Conservation (phyloP, 2,329 filamentous ascomycete species). For the Diaporthe humulicola region DNA sequence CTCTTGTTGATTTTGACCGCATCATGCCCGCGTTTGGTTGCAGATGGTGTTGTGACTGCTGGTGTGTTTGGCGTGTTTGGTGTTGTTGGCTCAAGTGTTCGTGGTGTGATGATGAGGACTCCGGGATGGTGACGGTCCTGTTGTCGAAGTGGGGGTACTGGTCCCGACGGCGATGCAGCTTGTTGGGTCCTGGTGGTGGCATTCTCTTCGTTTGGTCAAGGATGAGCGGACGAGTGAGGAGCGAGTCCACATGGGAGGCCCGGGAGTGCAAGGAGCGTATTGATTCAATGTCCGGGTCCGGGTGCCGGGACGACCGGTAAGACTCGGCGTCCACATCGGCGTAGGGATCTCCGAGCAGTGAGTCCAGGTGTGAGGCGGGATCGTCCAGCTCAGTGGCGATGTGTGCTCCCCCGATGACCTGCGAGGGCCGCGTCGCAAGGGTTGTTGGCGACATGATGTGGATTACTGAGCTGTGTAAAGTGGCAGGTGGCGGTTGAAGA, state of each 20-base stretch:
- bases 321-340: slow-evolving; percentile 36
- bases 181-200: slow-evolving; percentile 19
- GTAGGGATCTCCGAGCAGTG: slow-evolving; percentile 24
- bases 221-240: slow-evolving; percentile 15
- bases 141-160: slow-evolving; percentile 35
- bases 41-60: neutral
- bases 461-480: neutral
- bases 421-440: slow-evolving; percentile 18
- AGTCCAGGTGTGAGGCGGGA: slow-evolving; percentile 30
- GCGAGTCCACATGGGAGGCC: slow-evolving; percentile 18
- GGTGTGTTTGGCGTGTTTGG: neutral
- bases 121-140: slow-evolving; percentile 22
- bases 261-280: slow-evolving; percentile 33
- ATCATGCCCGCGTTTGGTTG: neutral
- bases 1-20: slow-evolving; percentile 14
- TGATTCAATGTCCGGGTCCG: slow-evolving; percentile 32
- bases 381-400: slow-evolving; percentile 21
- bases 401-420: slow-evolving; percentile 3
- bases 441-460: slow-evolving; percentile 16
- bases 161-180: slow-evolving; percentile 34
- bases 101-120: slow-evolving; percentile 14
- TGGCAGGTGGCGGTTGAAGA: neutral
- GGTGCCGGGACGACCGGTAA: slow-evolving; percentile 31
- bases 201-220: slow-evolving; percentile 34
- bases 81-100: neutral